Evolutionary conservation across 1,284 basidiomycete species (phyloP).

Genomic region (Leccinum pallidistipes): DNA sequence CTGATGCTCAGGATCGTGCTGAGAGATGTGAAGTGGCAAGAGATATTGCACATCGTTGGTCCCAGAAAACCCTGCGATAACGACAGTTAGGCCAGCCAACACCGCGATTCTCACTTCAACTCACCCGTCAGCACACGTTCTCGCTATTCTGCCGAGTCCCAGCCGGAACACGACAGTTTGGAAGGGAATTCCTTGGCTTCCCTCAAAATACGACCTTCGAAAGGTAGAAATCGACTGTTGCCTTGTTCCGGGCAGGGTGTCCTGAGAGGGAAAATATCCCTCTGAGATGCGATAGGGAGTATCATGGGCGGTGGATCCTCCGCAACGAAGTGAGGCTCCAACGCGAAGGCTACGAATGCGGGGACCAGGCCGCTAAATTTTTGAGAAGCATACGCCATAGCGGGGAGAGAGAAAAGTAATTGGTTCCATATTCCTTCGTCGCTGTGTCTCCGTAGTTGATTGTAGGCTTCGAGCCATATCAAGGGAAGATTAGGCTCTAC

Average conservation of each 20-base stretch:
- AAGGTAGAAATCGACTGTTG: conserved; percentile 51
- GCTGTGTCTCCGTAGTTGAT: conserved; percentile 22
- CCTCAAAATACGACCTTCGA: conserved; percentile 29
- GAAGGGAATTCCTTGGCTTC: conserved; percentile 47
- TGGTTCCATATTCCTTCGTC: conserved; percentile 16
- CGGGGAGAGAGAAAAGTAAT: conserved; percentile 34
- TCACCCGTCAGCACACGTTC: conserved; percentile 28
- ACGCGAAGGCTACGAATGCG: conserved; percentile 33
- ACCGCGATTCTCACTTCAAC: background rate
- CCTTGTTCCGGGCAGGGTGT: background rate
- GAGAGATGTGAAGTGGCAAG: background rate
- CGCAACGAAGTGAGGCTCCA: conserved; percentile 1
- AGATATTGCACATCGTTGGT: background rate
- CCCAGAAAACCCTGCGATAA: background rate
- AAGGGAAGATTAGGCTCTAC: conserved; percentile 12
- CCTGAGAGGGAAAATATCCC: conserved; percentile 7
- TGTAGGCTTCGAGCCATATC: conserved; percentile 35
- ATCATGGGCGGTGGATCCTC: conserved; percentile 12
- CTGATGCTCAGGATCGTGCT: background rate
- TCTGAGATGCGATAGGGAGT: conserved; percentile 13
- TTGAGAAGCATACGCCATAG: conserved; percentile 29
- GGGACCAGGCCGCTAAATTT: conserved; percentile 19
- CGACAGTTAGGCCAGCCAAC: background rate
- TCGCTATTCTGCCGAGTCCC: conserved; percentile 50
- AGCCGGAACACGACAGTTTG: conserved; percentile 50